phyloP scores from a whole-genome alignment of 768 basidiomycete genomes.

The Scleroderma citrinum region DNA sequence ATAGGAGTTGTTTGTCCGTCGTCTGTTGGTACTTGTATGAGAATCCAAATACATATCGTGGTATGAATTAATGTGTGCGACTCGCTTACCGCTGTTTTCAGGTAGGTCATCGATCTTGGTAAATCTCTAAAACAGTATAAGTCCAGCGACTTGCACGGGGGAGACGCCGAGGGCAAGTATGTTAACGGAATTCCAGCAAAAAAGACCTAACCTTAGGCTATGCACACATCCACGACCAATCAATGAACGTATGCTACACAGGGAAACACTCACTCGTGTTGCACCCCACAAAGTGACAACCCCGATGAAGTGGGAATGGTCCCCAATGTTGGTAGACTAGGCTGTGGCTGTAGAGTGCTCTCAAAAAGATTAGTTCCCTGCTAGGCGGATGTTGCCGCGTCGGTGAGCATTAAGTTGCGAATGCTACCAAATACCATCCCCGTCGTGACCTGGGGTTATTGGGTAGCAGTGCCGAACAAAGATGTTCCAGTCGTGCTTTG shows the following conservation, averaged over 20 bases:
- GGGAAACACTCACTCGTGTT: constrained; percentile 25
- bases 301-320: constrained; percentile 1
- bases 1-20: no score
- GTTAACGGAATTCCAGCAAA: not conserved
- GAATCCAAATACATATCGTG: no score
- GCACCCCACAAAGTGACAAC: constrained; percentile 17
- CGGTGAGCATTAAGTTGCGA: constrained; percentile 9
- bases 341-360: constrained; percentile 5
- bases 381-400: constrained; percentile 18
- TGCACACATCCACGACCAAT: not conserved
- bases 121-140: constrained; percentile 33
- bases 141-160: constrained; percentile 23
- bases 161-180: constrained; percentile 17
- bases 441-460: constrained; percentile 4
- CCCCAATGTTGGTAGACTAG: constrained; percentile 4
- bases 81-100: no score
- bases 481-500: constrained; percentile 26
- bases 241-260: not conserved
- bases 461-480: constrained; percentile 27
- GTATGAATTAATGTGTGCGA: no score
- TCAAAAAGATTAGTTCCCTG: constrained; percentile 23
- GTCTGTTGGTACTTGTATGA: no score
- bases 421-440: constrained; percentile 6
- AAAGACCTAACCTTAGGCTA: constrained; percentile 23
- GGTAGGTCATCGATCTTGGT: constrained; percentile 84